Evolutionary conservation across 352 stramenopile species (phyloP), one percentile per base, ranked within the genome.

Genomic region (Phytophthora sp.): DNA sequence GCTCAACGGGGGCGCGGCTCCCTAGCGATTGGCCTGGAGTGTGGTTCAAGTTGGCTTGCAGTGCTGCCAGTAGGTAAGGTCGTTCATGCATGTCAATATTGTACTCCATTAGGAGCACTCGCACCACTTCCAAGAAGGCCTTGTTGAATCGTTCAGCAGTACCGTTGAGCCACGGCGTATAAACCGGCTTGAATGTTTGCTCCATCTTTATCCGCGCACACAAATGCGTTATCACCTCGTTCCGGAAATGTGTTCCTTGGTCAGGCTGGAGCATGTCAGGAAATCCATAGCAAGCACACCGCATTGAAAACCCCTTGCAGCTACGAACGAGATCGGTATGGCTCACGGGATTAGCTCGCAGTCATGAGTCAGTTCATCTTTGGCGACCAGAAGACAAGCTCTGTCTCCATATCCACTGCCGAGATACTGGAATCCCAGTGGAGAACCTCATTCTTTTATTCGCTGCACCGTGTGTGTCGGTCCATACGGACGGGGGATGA

Each of bases 11-110:
- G 11, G 39, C 20, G 3, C 55, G 38, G 16, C 26, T 35, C 4
- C 9, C 51, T 3, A 74, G 42, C 7, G 47, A 57, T 11, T 21
- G n/a, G 1, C 65, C 44, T 4, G 59, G 51, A 27, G 51, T 59
- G 21, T 65, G 66, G 11, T 74, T 74, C 7, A 74, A 21, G 18
- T 66, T 70, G 2, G 44, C 54, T 23, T 69, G 41, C 7, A 74
- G 7, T 20, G 24, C 20, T 30, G 58, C 58, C 5, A 73, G 45
- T 4, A 74, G 42, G n/a, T 66, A 59, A 1, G 39, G 3, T 29
- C 60, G 57, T 6, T 74, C 49, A 6, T 46, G 36, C 0, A 16
- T 20, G 45, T 59, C 33, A 2, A 74, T 13, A 1, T 26, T 11
- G 11, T 46, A 57, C 33, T 74, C 59, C 54, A 74, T 46, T 5